Percentiles rank a stretch among this genome's conserved stretches.
phyloP scores from a whole-genome alignment of 345 rosid species.

The Sisymbrium irio region DNA sequence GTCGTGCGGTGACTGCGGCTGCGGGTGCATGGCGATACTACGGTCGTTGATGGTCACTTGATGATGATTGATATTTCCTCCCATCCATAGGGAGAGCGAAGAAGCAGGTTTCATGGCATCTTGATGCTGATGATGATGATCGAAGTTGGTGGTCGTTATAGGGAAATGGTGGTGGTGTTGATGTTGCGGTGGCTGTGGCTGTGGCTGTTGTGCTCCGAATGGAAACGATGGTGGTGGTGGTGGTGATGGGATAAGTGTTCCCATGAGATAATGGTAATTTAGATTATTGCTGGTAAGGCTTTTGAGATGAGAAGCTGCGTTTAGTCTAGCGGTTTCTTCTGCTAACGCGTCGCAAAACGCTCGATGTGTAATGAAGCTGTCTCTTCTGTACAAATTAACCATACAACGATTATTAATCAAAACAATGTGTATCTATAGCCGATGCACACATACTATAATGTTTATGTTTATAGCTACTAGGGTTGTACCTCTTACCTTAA shows the following conservation, averaged over 20 bases:
- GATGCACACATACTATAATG: not conserved
- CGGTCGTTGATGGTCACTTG: constrained; percentile 25
- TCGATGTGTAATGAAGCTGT: constrained; percentile 94
- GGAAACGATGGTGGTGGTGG: constrained; percentile 42
- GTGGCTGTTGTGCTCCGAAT: constrained; percentile 52
- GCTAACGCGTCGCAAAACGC: constrained; percentile 98
- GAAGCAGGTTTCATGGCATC: constrained; percentile 33
- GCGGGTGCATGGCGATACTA: constrained; percentile 5
- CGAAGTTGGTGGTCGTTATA: constrained; percentile 27
- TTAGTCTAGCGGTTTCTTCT: constrained; percentile 88
- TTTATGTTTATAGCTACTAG: not conserved
- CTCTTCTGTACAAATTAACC: constrained; percentile 54
- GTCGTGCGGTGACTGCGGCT: constrained; percentile 11
- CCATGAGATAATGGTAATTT: constrained; percentile 59
- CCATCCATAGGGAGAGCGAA: constrained; percentile 34
- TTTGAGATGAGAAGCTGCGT: constrained; percentile 57
- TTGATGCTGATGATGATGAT: constrained; percentile 44
- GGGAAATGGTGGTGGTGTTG: constrained; percentile 31
- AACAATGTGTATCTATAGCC: not conserved
- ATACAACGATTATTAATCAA: not conserved
- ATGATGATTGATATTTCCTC: constrained; percentile 35
- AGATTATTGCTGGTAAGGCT: constrained; percentile 35
- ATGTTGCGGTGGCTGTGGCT: constrained; percentile 29
- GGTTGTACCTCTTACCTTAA: not conserved
- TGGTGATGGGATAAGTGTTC: constrained; percentile 36